Base-by-base conservation (phyloP, 345 rosid genomes). In the Eucalyptus sp. region DNA sequence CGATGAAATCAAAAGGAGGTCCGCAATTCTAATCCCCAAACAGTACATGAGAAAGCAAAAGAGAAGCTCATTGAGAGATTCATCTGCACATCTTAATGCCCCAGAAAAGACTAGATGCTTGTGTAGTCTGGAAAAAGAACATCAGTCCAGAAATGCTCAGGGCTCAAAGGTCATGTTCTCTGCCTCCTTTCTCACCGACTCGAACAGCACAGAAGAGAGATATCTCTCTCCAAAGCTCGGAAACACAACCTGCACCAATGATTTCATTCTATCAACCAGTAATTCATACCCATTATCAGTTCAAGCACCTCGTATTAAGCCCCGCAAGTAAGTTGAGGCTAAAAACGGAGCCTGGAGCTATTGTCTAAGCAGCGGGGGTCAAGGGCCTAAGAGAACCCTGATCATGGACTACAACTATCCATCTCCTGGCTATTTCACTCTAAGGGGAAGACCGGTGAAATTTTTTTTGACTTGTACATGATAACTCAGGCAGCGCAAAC, bases 161-260 rank as follows among this genome's bases (percentile, higher is more conserved):
- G 96, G 88, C 92, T 92, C 96, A 48, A 92, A 93, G 33, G 92
- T 93, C 95, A 96, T 93, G 44, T 84, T 86, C 87, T 96, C 97
- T 1, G 97, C 97, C 88, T 95, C 98, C 88, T 89, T 91, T 89
- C 96, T 93, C 54, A 93, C 93, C 1, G 97, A 96, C 51, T 96
- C 96, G 44, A 96, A 96, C 89, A 96, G 91, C 79, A 90, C 95
- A 0, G 98, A 93, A 2, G 97, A 95, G 37, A 96, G 92, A 88
- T 96, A 96, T 90, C 97, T 93, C 93, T 96, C 99, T 16, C 97
- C 98, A 16, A 93, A 93, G 92, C 98, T 95, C 3, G 99, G 97
- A 88, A 97, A 96, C 41, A 96, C 92, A 48, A 92, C 98, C 99
- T 96, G 96, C 88, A 12, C 54, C 44, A 48, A 20, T 22, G 10